Evolutionary conservation across 2,329 filamentous ascomycete species (phyloP).

Genomic region (Pestalotiopsis sp.): DNA sequence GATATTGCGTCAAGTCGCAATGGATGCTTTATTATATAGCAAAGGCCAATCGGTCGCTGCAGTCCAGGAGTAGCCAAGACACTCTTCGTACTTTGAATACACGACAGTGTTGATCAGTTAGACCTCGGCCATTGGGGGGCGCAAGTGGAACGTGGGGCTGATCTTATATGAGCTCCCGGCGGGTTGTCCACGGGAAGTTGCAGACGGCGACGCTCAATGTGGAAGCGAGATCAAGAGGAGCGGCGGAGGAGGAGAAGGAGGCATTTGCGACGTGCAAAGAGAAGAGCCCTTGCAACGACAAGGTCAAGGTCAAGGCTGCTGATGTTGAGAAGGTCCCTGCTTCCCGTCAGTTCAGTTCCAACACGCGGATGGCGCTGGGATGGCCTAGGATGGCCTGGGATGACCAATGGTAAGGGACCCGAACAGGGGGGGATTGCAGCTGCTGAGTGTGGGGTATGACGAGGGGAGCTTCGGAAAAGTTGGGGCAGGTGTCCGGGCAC

Average conservation of each 20-base stretch:
- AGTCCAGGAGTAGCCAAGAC: neutral
- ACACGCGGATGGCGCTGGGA: neutral
- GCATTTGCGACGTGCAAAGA: neutral
- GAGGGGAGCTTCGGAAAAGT: constrained; percentile 2
- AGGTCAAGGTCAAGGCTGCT: neutral
- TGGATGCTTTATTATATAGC: neutral
- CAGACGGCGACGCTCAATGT: neutral
- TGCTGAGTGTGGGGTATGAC: constrained; percentile 14
- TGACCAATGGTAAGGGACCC: neutral
- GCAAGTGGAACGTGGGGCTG: neutral
- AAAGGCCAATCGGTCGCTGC: neutral
- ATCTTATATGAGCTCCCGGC: neutral
- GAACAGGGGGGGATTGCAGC: neutral
- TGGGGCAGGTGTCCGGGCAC: constrained; percentile 4
- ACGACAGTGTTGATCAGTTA: neutral
- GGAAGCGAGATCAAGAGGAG: too few relatives aligned
- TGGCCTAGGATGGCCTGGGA: constrained; percentile 1
- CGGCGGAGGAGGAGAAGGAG: neutral
- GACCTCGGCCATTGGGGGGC: neutral
- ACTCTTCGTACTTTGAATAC: neutral
- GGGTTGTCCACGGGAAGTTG: neutral
- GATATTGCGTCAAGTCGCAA: neutral
- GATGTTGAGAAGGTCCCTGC: constrained; percentile 3
- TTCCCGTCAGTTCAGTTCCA: neutral
- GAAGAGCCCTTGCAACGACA: constrained; percentile 1